Evolutionary conservation across 2,329 filamentous ascomycete genomes (phyloP).

Genomic region (Colletotrichum spaethianum): DNA sequence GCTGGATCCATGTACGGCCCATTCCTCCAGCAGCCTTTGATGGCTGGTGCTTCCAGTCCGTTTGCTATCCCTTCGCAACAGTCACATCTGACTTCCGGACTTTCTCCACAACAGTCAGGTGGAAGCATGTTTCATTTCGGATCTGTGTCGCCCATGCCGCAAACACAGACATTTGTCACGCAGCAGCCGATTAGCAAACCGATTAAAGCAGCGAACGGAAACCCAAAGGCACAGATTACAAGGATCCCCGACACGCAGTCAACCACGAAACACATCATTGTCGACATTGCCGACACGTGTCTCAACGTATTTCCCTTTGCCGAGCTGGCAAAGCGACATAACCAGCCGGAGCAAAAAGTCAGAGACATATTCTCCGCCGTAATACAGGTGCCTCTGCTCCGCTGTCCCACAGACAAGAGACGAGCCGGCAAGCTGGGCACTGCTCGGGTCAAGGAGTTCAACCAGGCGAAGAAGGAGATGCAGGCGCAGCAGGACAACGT

Average conservation of each 20-base stretch:
- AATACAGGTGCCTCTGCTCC: constrained; percentile 62
- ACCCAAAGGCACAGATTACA: not conserved
- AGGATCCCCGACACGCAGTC: constrained; percentile 44
- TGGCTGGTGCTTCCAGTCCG: constrained; percentile 8
- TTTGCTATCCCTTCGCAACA: constrained; percentile 31
- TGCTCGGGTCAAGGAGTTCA: constrained; percentile 59
- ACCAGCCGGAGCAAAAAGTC: constrained; percentile 58
- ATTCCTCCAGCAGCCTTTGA: constrained; percentile 33
- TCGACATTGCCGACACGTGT: constrained; percentile 65
- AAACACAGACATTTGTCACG: constrained; percentile 6
- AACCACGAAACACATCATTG: constrained; percentile 58
- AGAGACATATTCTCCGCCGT: constrained; percentile 63
- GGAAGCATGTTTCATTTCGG: constrained; percentile 17
- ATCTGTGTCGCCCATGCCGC: not conserved
- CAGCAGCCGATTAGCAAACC: not conserved
- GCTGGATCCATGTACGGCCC: constrained; percentile 31
- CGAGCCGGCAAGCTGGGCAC: constrained; percentile 58
- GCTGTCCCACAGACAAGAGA: constrained; percentile 60
- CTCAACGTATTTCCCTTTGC: constrained; percentile 62
- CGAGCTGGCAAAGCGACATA: constrained; percentile 61
- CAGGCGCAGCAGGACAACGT: constrained; percentile 22
- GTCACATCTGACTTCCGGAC: not conserved
- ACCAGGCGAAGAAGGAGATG: constrained; percentile 56
- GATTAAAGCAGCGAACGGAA: not conserved
- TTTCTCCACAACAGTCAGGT: constrained; percentile 14